These are phyloP conservation scores for Sporothrix luriei DNA, from an alignment of 2,329 filamentous ascomycete genomes.

Conservation along the genomic window DNA sequence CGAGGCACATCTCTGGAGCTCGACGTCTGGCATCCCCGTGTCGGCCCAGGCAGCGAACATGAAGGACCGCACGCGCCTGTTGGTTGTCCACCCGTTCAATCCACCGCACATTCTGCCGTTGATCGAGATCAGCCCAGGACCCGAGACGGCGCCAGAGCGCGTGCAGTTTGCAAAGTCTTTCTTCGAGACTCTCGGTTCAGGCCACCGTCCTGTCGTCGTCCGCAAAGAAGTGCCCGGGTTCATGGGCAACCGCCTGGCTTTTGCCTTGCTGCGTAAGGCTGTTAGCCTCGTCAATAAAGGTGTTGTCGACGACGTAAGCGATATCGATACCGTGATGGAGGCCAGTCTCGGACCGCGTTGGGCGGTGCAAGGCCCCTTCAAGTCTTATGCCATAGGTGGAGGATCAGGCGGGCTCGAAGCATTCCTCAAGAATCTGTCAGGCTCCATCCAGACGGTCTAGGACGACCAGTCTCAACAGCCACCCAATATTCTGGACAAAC, in stretches of 20 bases:
- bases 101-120: conserved; percentile 53
- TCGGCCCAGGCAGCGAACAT: conserved; percentile 39
- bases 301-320: conserved; percentile 39
- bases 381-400: conserved; percentile 30
- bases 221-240: conserved; percentile 49
- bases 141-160: conserved; percentile 38
- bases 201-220: conserved; percentile 47
- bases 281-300: conserved; percentile 43
- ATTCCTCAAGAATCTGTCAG: conserved; percentile 7
- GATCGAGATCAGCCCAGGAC: conserved; percentile 50
- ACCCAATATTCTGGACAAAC: conserved; percentile 14
- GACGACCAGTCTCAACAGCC: conserved; percentile 10
- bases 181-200: conserved; percentile 42
- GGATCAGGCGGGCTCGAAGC: conserved; percentile 20
- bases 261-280: conserved; percentile 45
- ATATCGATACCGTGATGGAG: conserved; percentile 36
- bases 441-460: conserved; percentile 20
- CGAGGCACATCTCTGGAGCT: conserved; percentile 46
- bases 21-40: conserved; percentile 46
- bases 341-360: conserved; percentile 32
- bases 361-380: conserved; percentile 30
- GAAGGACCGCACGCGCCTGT: conserved; percentile 42
- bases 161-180: conserved; percentile 43
- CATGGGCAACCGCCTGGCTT: conserved; percentile 51
- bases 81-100: conserved; percentile 54